Evolutionary conservation across 345 rosid species (phyloP), one percentile per base, ranked within the genome.

Genomic region (Boechera stricta): DNA sequence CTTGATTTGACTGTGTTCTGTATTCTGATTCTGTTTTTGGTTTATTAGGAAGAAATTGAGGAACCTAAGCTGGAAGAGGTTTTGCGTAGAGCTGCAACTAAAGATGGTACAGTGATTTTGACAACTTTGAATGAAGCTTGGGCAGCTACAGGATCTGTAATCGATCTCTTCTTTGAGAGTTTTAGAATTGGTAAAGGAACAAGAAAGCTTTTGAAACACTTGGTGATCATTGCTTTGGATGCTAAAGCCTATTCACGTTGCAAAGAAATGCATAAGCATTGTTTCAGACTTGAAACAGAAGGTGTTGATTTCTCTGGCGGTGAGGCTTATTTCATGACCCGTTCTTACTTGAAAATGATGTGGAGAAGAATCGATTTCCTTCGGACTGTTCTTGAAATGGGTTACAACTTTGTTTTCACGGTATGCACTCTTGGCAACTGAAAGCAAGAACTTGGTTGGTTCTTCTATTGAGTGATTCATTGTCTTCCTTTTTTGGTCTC

Each of bases 311-410:
- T 92, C 77, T 85, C 84, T 8, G 31, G 66, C 0, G 32, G 69
- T 0, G 97, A 92, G 76, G 98, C 98, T 18, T 89, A 86, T 54
- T 94, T 92, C 77, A 94, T 90, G 98, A 90, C 98, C 16, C 77
- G 80, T 21, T 71, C 79, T 32, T 94, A 94, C 83, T 82, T 94
- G 87, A 84, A 84, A 78, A 88, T 92, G 98, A 92, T 92, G 98
- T 94, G 98, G 97, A 88, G 86, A 77, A 85, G 98, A 74, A 88
- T 94, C 58, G 90, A 89, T 48, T 90, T 94, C 76, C 73, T 94
- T 49, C 84, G 84, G 3, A 55, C 87, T 57, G 89, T 94, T 74
- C 98, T 94, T 77, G 93, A 90, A 74, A 29, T 89, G 91, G 97
- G 97, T 6, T 94, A 90, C 78, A 85, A 80, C 72, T 94, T 94